These are phyloP conservation scores for Phytophthora melonis DNA, from an alignment of 352 stramenopile species.

Conservation along the genomic window DNA sequence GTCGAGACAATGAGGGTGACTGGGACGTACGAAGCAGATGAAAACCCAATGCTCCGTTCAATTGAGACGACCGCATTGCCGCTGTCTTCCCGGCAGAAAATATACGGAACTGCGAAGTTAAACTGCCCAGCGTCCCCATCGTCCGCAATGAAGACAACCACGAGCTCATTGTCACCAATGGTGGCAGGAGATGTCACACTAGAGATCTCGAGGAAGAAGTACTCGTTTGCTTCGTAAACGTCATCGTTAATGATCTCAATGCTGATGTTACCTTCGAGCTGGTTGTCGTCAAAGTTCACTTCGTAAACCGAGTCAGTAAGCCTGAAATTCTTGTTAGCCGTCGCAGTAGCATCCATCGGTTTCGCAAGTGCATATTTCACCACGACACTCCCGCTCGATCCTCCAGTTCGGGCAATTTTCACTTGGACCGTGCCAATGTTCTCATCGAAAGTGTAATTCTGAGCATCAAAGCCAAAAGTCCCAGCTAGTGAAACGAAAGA, in stretches of 20 bases:
- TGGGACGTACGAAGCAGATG: slow-evolving; percentile 67
- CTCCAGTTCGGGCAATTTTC: slow-evolving; percentile 56
- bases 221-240: slow-evolving; percentile 71
- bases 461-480: slow-evolving; percentile 64
- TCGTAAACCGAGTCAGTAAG: slow-evolving; percentile 47
- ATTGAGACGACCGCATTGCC: slow-evolving; percentile 66
- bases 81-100: slow-evolving; percentile 77
- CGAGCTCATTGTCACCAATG: slow-evolving; percentile 40
- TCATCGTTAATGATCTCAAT: slow-evolving; percentile 68
- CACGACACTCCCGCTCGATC: slow-evolving; percentile 47
- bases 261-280: slow-evolving; percentile 55
- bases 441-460: slow-evolving; percentile 64
- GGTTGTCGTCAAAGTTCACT: slow-evolving; percentile 59
- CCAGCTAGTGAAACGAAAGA: slow-evolving; percentile 41
- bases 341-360: slow-evolving; percentile 55
- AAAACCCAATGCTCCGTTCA: slow-evolving; percentile 54
- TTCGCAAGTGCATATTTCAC: slow-evolving; percentile 60
- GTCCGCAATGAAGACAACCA: slow-evolving; percentile 63
- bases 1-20: slow-evolving; percentile 65
- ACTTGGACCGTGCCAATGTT: slow-evolving; percentile 53
- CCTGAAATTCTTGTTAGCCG: slow-evolving; percentile 71
- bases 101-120: slow-evolving; percentile 58
- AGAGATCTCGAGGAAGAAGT: slow-evolving; percentile 70
- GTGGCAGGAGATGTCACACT: slow-evolving; percentile 46
- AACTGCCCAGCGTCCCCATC: slow-evolving; percentile 73